Evolutionary conservation across 1,284 basidiomycete genomes (phyloP), one percentile per base, ranked within the genome.

Genomic region (Inonotus obliquus): DNA sequence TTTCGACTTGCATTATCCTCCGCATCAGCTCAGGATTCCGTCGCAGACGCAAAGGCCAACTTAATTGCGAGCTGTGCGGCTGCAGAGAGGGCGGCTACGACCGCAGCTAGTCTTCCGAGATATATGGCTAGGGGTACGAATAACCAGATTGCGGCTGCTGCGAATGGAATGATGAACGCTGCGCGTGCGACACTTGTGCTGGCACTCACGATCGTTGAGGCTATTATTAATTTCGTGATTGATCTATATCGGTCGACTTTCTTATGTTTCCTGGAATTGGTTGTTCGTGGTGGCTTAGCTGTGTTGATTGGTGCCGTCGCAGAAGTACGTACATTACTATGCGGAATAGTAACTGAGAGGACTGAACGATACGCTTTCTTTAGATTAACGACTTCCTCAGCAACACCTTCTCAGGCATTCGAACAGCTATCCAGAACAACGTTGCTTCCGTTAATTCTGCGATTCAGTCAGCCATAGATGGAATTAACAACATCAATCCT

Each of bases 161-260:
- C 93, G 56, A 93, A 94, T 67, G 89, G 81, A 0, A 84, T 87
- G 0, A 85, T 96, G 70, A 80, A 89, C 57, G 92, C 83, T 13
- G 86, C 93, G 17, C 87, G 91, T 27, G 83, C 78, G 5, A 82
- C 86, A 4, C 80, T 96, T 59, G 77, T 92, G 37, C 77, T 92
- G 44, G 77, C 89, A 2, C 77, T 96, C 62, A 94, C 89, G 0
- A 78, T 87, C 45, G 89, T 96, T 82, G 90, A 96, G 71, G 85
- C 80, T 0, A 85, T 96, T 67, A 89, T 96, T 74, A 91, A 92
- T 67, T 98, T 98, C 74, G 83, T 97, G 63, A 85, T 98, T 68
- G 90, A 95, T 74, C 85, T 89, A 58, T 99, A 98, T 72, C 87
- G 94, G 41, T 94, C 92, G 3, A 88, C 95, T 1, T 87, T 97